These are phyloP conservation scores for Rhizophagus clarus DNA, from an alignment of 192 early-diverging fungal genomes.

Conservation along the genomic window DNA sequence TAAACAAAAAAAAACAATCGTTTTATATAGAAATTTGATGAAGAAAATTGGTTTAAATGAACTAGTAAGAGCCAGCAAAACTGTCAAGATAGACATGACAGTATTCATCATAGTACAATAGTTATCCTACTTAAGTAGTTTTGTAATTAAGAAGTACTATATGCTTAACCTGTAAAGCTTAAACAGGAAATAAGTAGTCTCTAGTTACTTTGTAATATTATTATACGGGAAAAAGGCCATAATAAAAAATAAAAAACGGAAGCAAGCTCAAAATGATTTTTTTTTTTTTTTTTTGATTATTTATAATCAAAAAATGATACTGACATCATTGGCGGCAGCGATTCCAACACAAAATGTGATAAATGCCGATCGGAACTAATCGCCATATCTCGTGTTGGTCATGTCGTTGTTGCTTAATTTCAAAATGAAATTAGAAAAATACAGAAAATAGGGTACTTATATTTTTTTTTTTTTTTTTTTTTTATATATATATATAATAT, in stretches of 20 bases:
- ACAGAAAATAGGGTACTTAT: too few relatives aligned
- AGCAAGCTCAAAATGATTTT: neutral
- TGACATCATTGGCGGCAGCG: neutral
- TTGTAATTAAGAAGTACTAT: neutral
- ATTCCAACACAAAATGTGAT: neutral
- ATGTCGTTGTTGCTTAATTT: neutral
- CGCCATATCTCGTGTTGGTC: neutral
- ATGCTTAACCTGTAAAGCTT: neutral
- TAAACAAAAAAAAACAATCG: neutral
- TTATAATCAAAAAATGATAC: neutral
- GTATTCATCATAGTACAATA: neutral
- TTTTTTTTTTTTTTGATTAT: too few relatives aligned
- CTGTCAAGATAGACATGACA: neutral
- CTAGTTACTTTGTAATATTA: neutral
- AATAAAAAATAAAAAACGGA: neutral
- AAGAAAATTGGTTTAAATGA: neutral
- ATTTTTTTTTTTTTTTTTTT: too few relatives aligned
- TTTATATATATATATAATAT: too few relatives aligned
- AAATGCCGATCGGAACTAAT: neutral
- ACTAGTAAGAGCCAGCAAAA: neutral
- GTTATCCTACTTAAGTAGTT: neutral
- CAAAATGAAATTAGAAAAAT: too few relatives aligned
- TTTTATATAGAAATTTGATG: neutral
- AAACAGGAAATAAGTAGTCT: neutral
- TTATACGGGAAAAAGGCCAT: neutral